Evolutionary conservation across 805 yeast genomes (phyloP).

Genomic region (Candida loeiensis): DNA sequence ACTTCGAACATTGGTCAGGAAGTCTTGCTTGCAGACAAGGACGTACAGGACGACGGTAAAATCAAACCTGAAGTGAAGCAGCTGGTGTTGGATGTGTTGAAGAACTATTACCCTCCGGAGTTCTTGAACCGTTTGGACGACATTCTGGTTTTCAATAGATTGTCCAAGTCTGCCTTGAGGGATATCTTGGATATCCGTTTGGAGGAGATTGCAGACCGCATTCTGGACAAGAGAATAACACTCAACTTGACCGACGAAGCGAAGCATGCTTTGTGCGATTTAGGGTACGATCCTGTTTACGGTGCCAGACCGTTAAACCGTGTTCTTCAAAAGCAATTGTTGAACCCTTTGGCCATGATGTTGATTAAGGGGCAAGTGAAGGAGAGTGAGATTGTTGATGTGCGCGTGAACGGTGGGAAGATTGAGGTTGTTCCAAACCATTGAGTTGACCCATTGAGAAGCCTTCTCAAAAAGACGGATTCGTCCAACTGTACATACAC

Average conservation of each 20-base stretch:
- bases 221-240: slow-evolving; percentile 72
- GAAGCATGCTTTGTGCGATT: slow-evolving; percentile 71
- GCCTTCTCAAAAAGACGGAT: background rate
- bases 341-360: slow-evolving; percentile 82
- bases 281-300: slow-evolving; percentile 87
- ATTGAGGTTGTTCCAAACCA: slow-evolving; percentile 34
- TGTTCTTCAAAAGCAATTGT: slow-evolving; percentile 73
- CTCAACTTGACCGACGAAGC: slow-evolving; percentile 56
- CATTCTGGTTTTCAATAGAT: slow-evolving; percentile 85
- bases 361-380: slow-evolving; percentile 76
- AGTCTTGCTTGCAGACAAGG: slow-evolving; percentile 62
- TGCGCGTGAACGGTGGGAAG: slow-evolving; percentile 23
- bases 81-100: slow-evolving; percentile 66
- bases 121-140: slow-evolving; percentile 94
- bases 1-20: slow-evolving; percentile 97
- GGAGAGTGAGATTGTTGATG: slow-evolving; percentile 31
- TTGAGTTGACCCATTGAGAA: slow-evolving; percentile 13
- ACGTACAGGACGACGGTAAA: slow-evolving; percentile 55
- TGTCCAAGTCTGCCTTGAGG: slow-evolving; percentile 70
- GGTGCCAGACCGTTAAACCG: slow-evolving; percentile 98
- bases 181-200: slow-evolving; percentile 84
- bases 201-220: slow-evolving; percentile 72
- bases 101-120: slow-evolving; percentile 82
- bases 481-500: too few species aligned
- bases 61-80: slow-evolving; percentile 53